Conservation (phyloP, 371 early-diverging fungal species). For the Apophysomyces trapeziformis region DNA sequence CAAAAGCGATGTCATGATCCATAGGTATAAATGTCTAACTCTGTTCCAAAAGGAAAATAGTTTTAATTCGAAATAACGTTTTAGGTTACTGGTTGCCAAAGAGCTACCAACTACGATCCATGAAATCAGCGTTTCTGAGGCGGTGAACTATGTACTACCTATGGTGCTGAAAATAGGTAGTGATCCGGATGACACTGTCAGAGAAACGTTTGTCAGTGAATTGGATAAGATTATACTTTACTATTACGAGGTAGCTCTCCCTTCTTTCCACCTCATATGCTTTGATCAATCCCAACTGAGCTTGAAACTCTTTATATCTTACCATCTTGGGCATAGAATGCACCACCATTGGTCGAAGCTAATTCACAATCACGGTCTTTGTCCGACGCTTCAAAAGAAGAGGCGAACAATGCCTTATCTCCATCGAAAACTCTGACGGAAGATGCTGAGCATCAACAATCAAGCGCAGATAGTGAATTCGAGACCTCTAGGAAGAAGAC, state of each 20-base stretch:
- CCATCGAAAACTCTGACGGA: neutral
- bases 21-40: slow-evolving; percentile 35
- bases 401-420: neutral
- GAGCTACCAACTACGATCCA: slow-evolving; percentile 46
- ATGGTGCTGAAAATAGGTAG: slow-evolving; percentile 46
- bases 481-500: neutral
- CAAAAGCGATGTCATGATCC: slow-evolving; percentile 50
- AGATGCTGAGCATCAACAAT: neutral
- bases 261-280: slow-evolving; percentile 1
- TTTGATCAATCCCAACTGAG: neutral
- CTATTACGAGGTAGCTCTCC: slow-evolving; percentile 48
- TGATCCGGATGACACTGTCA: slow-evolving; percentile 55
- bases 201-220: slow-evolving; percentile 57
- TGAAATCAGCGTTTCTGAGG: slow-evolving; percentile 47
- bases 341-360: slow-evolving; percentile 27
- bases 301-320: neutral
- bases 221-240: slow-evolving; percentile 55
- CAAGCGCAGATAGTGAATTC: neutral
- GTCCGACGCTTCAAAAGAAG: neutral
- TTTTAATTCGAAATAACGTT: neutral
- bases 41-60: neutral
- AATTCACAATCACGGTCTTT: neutral
- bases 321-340: slow-evolving; percentile 22
- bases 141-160: slow-evolving; percentile 53
- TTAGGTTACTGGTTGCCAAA: slow-evolving; percentile 40